phyloP scores from a whole-genome alignment of 2,329 filamentous ascomycete species.

The Alternaria arborescens region DNA sequence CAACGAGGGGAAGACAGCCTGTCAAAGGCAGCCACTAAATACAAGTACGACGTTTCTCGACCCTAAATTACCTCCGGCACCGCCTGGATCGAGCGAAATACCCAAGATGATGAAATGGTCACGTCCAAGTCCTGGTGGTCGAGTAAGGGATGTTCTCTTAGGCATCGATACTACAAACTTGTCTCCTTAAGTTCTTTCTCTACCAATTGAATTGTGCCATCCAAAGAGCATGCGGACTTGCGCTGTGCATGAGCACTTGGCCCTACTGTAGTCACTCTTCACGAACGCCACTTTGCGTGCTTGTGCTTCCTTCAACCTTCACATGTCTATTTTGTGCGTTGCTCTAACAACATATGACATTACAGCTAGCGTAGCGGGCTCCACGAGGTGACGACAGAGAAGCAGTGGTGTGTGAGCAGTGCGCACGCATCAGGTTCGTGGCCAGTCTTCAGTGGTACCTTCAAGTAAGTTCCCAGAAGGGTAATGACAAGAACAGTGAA shows the following conservation, averaged over 20 bases:
- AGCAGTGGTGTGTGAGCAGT: constrained; percentile 2
- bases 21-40: constrained; percentile 12
- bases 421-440: constrained; percentile 11
- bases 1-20: constrained; percentile 1
- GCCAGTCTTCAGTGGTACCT: constrained; percentile 12
- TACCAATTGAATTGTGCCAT: background rate
- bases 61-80: background rate
- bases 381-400: constrained; percentile 9
- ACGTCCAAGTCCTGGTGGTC: background rate
- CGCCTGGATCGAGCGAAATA: background rate
- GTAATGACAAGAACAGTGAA: constrained; percentile 3
- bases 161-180: background rate
- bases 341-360: background rate
- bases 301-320: constrained; percentile 4
- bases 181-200: background rate
- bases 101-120: background rate
- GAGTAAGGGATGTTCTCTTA: background rate
- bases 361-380: constrained; percentile 10
- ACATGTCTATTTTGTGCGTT: constrained; percentile 10
- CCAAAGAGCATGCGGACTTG: background rate
- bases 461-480: constrained; percentile 9
- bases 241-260: background rate
- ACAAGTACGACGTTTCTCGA: constrained; percentile 16
- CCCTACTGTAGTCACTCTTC: background rate
- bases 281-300: constrained; percentile 2